Conservation (phyloP, 2,329 filamentous ascomycete species). For the Zymoseptoria crescenta region DNA sequence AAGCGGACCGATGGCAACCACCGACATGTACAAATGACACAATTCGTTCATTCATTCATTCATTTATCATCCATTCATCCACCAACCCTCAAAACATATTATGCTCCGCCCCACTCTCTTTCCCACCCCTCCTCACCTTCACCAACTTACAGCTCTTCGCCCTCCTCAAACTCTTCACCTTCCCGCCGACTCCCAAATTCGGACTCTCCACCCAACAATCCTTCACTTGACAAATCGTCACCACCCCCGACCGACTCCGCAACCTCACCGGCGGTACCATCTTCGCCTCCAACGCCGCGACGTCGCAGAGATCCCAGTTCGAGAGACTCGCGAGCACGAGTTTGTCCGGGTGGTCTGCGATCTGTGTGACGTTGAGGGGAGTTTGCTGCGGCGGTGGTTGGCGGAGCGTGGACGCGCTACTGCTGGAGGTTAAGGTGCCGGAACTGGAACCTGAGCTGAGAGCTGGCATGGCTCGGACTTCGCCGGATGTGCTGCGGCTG, state of each 20-base stretch:
- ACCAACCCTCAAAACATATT: background rate
- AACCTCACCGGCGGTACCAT: background rate
- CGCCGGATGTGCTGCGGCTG: constrained; percentile 23
- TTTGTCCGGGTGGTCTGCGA: background rate
- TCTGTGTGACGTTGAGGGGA: background rate
- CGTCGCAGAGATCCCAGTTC: constrained; percentile 4
- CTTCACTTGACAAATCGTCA: background rate
- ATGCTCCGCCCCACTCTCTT: background rate
- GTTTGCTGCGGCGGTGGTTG: background rate
- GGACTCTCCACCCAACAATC: background rate
- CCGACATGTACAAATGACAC: background rate
- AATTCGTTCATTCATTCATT: background rate
- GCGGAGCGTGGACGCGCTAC: constrained; percentile 8
- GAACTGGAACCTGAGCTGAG: constrained; percentile 3
- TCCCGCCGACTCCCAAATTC: background rate
- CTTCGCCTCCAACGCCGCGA: constrained; percentile 9
- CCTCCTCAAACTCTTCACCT: background rate
- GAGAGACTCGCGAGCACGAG: background rate
- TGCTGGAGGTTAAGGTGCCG: constrained; percentile 12
- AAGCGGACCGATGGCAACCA: background rate
- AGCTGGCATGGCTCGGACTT: background rate
- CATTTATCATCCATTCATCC: background rate
- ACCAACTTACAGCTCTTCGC: background rate
- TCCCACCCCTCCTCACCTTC: background rate
- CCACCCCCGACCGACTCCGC: background rate